Base-by-base conservation (phyloP, 176 grass and related monocot species). In the Stipa capillata region DNA sequence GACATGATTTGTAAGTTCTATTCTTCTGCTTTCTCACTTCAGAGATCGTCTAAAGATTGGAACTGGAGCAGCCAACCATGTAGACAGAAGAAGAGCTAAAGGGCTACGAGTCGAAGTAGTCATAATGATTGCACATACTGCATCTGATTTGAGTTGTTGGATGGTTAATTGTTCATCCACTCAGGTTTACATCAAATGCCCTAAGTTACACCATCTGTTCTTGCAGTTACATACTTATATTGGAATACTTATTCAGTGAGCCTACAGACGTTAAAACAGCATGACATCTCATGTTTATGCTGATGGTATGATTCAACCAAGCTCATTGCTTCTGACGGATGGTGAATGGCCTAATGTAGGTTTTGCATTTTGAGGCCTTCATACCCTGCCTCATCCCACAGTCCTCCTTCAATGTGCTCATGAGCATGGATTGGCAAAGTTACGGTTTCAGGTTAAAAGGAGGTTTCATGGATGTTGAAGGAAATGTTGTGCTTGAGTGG, bases 381-480 rank as follows among this genome's bases (percentile, higher is more conserved):
- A 27, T 87, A 78, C 80, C 88, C n/a, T 81, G 71, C 42, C 73
- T 80, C 28, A 78, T 88, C 57, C 82, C 85, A 57, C 70, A 91
- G 54, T 80, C 82, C 56, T 84, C 83, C 61, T 51, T 88, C 9
- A 73, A 78, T 88, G 85, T 82, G 56, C 68, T 94, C 85, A 68
- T 65, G 70, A 90, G 60, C 76, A 78, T 84, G 57, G 59, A 94
- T 36, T 91, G 85, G 91, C 83, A 88, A 84, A 94, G 53, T 42
- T 86, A 91, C 35, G 91, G 91, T 69, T 84, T 88, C 66, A 94
- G 79, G 76, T 73, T 91, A 73, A 94, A 84, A 65, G 79, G 78
- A 27, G 86, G 62, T 66, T 78, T 79, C 39, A 52, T 91, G 58
- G 88, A 88, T 69, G 83, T 41, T 43, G 83, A 86, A 73, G 85